phyloP scores from a whole-genome alignment of 2,329 filamentous ascomycete genomes.

The Exophiala viscosa region DNA sequence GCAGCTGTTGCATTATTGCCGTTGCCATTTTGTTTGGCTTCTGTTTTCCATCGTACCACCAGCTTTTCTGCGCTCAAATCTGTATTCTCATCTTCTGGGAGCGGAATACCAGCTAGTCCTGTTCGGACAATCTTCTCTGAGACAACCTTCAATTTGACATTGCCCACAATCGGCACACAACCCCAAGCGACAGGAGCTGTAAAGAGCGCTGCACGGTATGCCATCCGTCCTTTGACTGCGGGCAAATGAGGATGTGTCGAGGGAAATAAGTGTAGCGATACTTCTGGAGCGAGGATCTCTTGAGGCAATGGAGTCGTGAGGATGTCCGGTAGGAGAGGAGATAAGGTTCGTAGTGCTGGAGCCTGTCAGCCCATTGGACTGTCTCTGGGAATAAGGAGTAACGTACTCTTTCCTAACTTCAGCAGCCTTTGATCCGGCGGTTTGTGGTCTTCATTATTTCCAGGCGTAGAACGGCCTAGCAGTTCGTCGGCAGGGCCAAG shows the following conservation, averaged over 20 bases:
- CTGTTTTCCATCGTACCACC: conserved; percentile 83
- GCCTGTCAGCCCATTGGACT: conserved; percentile 7
- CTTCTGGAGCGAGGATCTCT: conserved; percentile 59
- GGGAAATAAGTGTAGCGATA: conserved; percentile 62
- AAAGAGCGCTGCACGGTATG: conserved; percentile 91
- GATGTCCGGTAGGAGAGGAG: conserved; percentile 59
- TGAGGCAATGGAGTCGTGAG: conserved; percentile 59
- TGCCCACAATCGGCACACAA: conserved; percentile 81
- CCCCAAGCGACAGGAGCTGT: conserved; percentile 96
- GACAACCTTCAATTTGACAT: conserved; percentile 80
- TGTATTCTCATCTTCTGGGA: conserved; percentile 32
- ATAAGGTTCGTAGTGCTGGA: conserved; percentile 58
- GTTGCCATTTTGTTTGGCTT: conserved; percentile 33
- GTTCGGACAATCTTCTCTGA: conserved; percentile 81
- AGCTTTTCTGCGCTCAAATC: conserved; percentile 64
- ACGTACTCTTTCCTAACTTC: conserved; percentile 60
- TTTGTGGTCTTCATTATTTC: conserved; percentile 36
- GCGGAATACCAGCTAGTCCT: conserved; percentile 33
- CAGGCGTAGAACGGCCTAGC: conserved; percentile 19
- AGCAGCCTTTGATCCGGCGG: conserved; percentile 57
- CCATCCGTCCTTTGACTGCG: conserved; percentile 82
- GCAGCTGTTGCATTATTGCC: conserved; percentile 17
- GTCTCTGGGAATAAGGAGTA: background rate
- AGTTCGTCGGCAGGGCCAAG: conserved; percentile 28
- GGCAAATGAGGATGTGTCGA: conserved; percentile 66